Base-by-base conservation (phyloP, 345 rosid genomes). In the Alliaria petiolata region DNA sequence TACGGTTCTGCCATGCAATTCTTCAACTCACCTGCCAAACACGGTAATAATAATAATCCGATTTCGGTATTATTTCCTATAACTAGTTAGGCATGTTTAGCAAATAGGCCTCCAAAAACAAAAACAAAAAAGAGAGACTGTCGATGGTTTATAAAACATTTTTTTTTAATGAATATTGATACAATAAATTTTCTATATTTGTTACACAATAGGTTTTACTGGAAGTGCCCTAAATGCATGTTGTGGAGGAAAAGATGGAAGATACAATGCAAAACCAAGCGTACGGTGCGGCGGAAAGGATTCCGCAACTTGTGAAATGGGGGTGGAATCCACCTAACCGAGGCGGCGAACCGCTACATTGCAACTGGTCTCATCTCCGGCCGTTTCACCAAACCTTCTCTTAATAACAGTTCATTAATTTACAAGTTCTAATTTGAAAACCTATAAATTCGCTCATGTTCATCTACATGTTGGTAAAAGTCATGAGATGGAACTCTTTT, bases 1-100 rank as follows among this genome's bases (percentile, higher is more conserved):
- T 53, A 53, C 22, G 38, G 59, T 53, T 53, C 59, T n/a, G 59
- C 59, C 9, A 53, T 53, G 59, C 59, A 30, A 53, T 53, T 53
- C 39, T 30, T 53, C 15, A 53, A 53, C 38, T 53, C 59, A 30
- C 59, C 39, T 53, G 31, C 38, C 59, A 53, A 53, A 53, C 30
- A 53, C 20, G 59, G 59, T 53, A 53, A 9, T n/a, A n/a, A n/a
- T 52, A 52, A n/a, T 53, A 53, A 9, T 8, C 11, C 22, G 7
- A 30, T 53, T 30, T 30, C 7, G 13, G n/a, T 53, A 30, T 30
- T 30, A 30, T 30, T 53, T 30, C 59, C 15, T n/a, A n/a, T n/a
- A n/a, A n/a, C n/a, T 30, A 7, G 17, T 53, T 53, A 53, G 20
- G 30, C 38, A 42, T 42, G 39, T 52, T 28, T 52, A 28, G 19